Evolutionary conservation across 2,329 filamentous ascomycete genomes (phyloP), one percentile per base, ranked within the genome.

Genomic region (Colletotrichum noveboracense): DNA sequence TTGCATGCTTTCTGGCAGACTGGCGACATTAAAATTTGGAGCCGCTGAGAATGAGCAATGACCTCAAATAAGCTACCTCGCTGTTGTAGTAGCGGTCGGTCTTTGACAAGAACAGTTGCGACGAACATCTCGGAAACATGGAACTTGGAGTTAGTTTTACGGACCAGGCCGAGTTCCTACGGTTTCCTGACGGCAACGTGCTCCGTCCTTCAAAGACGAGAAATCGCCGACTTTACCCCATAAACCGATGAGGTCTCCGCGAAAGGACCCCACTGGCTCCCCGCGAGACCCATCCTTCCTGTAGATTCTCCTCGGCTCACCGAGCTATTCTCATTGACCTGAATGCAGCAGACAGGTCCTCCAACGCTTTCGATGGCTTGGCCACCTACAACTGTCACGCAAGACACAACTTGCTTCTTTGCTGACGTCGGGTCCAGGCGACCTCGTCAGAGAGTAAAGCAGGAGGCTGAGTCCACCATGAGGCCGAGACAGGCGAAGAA

Each of bases 241-340:
- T 67, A 52, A 28, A 36, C n/a, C 10, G 32, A 38, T 38, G 21
- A 43, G 58, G 28, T 70, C 56, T 70, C 60, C 67, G 52, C 67
- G n/a, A 34, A 30, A 30, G 30, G 24, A 48, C 52, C 43, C 60
- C 68, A 64, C 68, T 16, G 56, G 30, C 21, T 34, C 70, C 73
- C 70, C 73, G 64, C 73, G 58, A 73, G 64, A 73, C 43, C 70
- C 70, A 75, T 71, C 26, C 62, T 26, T 68, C 58, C 52, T 16
- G 62, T 16, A 38, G 52, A 62, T 30, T 21, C 34, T 34, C 12
- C 26, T 32, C 64, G 30, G 18, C 32, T 38, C 28, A 34, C 38
- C 18, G 65, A 26, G 18, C 58, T 62, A 13, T 4, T 32, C 3
- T 36, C n/a, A 52, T 21, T n/a, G 43, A 13, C 7, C 4, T 52